These are phyloP conservation scores for Colletotrichum liaoningense DNA, from an alignment of 2,329 filamentous ascomycete species.

Conservation along the genomic window DNA sequence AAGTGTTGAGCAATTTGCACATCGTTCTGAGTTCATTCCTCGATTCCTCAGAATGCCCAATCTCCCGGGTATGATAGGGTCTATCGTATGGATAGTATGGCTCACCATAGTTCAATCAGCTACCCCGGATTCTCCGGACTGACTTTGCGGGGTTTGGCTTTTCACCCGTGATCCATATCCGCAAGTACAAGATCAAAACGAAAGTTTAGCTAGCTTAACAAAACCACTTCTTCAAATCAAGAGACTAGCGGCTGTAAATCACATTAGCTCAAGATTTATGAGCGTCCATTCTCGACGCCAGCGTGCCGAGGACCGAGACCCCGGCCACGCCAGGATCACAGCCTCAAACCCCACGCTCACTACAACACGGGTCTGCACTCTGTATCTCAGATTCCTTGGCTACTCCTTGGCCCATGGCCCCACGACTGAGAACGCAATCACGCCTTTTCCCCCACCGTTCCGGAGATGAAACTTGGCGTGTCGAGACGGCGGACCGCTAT, in stretches of 20 bases:
- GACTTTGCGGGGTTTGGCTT: background rate
- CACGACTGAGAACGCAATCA: background rate
- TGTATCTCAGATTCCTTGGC: background rate
- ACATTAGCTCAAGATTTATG: background rate
- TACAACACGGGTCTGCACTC: background rate
- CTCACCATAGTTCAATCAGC: too few relatives aligned
- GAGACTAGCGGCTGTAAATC: background rate
- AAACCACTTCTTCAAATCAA: background rate
- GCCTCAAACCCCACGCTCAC: background rate
- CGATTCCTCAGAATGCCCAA: too few relatives aligned
- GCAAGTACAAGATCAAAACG: background rate
- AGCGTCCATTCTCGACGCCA: background rate
- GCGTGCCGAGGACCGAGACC: background rate
- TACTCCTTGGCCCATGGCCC: background rate
- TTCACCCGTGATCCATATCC: background rate
- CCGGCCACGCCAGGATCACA: background rate
- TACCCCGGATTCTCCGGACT: background rate
- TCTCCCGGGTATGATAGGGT: too few relatives aligned
- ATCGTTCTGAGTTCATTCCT: background rate
- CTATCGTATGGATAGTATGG: too few relatives aligned
- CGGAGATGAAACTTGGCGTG: background rate
- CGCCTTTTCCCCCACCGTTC: background rate
- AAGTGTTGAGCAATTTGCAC: background rate
- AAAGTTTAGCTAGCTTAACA: background rate
- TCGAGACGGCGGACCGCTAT: background rate